Evolutionary conservation across 257 asterid genomes (phyloP), one percentile per base, ranked within the genome.

Genomic region (Solanum gracilifrons): DNA sequence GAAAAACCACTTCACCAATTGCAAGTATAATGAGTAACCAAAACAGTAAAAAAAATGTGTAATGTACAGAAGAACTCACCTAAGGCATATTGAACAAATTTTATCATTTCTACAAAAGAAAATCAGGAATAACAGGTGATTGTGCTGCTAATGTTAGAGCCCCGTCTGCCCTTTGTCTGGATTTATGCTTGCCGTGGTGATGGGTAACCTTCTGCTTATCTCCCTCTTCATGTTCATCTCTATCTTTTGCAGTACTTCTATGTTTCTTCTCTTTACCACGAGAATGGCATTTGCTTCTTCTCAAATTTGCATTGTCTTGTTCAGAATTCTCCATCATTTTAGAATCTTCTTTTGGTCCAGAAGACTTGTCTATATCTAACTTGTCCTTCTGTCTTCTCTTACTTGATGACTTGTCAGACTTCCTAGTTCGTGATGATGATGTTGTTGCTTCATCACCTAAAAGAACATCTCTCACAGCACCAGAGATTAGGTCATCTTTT

Each of bases 401-500:
- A 86, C 92, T 92, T 73, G 94, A 88, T 39, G 87, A 89, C 86
- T 93, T 87, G 36, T 87, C 87, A 46, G 90, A 69, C 88, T 88
- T 87, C 82, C 36, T 90, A 69, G 86, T 86, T 89, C 88, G 91
- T 71, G 94, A 90, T 46, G 97, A 88, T 33, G 99, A 95, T 37
- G 96, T 76, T 87, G 92, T 87, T 80, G 94, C 92, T 90, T 95
- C 97, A 92, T 91, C 91, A 41, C 98, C 97, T 88, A 90, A 90
- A 91, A 96, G 98, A 87, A 95, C 95, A 89, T 94, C 98, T 82
- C 95, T 92, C 85, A 96, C 98, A 60, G 97, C 97, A 89, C 95
- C 99, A 1, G 98, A 94, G 33, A 96, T 90, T 32, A 89, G 83
- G 91, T 95, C 98, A 27, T 91, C 90, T 91, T 93, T 91, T 46